Percentiles rank a stretch among this genome's conserved stretches.
Conservation (phyloP, 2,329 filamentous ascomycete species). For the Teratosphaeria viscida region DNA sequence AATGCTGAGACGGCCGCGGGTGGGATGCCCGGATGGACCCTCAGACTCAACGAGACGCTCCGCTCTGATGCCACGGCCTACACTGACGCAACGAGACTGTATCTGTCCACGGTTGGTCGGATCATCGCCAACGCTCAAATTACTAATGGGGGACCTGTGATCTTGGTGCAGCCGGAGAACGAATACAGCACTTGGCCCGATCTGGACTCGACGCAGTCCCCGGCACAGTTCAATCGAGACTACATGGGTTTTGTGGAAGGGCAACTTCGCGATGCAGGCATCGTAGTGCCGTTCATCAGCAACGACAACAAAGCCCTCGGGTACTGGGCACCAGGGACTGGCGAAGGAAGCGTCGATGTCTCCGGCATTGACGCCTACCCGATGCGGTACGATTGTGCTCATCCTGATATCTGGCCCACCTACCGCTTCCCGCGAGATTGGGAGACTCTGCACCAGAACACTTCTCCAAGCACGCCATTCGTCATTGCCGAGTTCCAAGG, state of each 20-base stretch:
- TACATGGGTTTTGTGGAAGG: conserved; percentile 64
- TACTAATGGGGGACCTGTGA: conserved; percentile 70
- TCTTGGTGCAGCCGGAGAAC: conserved; percentile 72
- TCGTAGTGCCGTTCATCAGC: conserved; percentile 63
- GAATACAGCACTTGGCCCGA: conserved; percentile 55
- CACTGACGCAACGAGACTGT: conserved; percentile 56
- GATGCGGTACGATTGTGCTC: conserved; percentile 47
- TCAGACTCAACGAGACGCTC: conserved; percentile 53
- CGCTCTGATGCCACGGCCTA: conserved; percentile 54
- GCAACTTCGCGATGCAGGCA: conserved; percentile 55
- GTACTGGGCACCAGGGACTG: conserved; percentile 45
- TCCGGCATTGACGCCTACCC: conserved; percentile 59
- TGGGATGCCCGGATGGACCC: conserved; percentile 72
- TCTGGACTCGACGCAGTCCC: conserved; percentile 39
- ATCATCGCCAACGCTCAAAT: conserved; percentile 68
- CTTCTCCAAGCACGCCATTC: conserved; percentile 57
- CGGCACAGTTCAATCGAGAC: conserved; percentile 45
- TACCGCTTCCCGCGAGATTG: conserved; percentile 47
- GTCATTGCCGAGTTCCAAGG: conserved; percentile 47
- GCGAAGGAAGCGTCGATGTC: background rate
- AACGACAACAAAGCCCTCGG: conserved; percentile 58
- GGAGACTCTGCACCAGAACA: conserved; percentile 42
- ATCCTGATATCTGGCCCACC: conserved; percentile 52
- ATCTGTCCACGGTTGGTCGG: conserved; percentile 50
- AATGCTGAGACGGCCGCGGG: conserved; percentile 69